Percentiles rank a stretch among this genome's conserved stretches.
Conservation (phyloP, 78 protist species). For the Andalucia godoyi region DNA sequence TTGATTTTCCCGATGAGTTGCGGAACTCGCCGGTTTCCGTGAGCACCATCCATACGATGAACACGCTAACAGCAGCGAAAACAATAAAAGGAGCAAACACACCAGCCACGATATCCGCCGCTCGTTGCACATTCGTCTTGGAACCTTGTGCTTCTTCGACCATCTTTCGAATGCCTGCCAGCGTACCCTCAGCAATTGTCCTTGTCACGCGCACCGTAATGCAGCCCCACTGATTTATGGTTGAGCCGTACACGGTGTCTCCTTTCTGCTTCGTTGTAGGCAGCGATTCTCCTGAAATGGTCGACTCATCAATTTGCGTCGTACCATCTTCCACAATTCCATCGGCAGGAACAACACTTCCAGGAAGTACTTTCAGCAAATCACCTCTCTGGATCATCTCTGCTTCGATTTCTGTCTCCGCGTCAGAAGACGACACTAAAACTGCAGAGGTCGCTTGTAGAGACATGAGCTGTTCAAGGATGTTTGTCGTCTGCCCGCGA, state of each 20-base stretch:
- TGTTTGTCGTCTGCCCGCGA: constrained; percentile 65
- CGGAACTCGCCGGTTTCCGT: not conserved
- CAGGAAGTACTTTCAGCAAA: constrained; percentile 71
- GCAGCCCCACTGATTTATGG: constrained; percentile 50
- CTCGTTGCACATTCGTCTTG: constrained; percentile 47
- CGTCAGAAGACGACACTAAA: not conserved
- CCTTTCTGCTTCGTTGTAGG: constrained; percentile 56
- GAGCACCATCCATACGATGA: constrained; percentile 51
- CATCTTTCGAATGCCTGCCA: constrained; percentile 63
- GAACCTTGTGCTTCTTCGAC: constrained; percentile 80
- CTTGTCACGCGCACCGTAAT: constrained; percentile 37
- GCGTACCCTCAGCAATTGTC: constrained; percentile 57
- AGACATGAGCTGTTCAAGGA: constrained; percentile 37
- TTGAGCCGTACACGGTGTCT: constrained; percentile 76
- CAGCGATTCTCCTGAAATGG: constrained; percentile 84
- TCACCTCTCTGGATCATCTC: not conserved
- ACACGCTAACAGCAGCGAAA: constrained; percentile 44
- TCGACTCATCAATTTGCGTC: constrained; percentile 70
- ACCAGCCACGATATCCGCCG: constrained; percentile 64
- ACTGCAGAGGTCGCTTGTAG: constrained; percentile 47
- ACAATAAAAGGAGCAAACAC: constrained; percentile 76
- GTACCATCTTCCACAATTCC: constrained; percentile 46
- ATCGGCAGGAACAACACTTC: constrained; percentile 50
- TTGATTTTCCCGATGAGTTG: not conserved
- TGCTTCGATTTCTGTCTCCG: no score